Evolutionary conservation across 441 rosid species (phyloP), one percentile per base, ranked within the genome.

Genomic region (Capsella rubella): DNA sequence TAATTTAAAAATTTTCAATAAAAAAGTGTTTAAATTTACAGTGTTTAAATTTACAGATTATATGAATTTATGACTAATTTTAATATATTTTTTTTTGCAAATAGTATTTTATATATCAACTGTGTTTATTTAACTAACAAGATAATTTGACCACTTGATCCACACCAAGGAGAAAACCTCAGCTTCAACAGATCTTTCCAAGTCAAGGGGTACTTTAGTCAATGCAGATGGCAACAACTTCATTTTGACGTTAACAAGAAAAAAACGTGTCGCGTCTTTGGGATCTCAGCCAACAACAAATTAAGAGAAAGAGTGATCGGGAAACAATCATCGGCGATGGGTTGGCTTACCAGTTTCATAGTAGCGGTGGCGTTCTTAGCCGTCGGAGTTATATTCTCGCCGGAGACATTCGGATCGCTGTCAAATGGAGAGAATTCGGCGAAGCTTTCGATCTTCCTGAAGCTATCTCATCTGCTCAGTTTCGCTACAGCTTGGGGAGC

Each of bases 401-500:
- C 98, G 76, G 96, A 93, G 77, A 86, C 85, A 0, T 90, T 93
- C 46, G 95, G 93, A 75, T 88, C 98, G 5, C 71, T 79, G 21
- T 78, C 89, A 9, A 82, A 72, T 8, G 79, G 80, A 37, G 74
- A 64, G 70, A 61, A 47, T 40, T 68, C 90, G 8, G 77, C 74
- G 25, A 87, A 79, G 67, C 51, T 90, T 37, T 76, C 82, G 49
- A 79, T 85, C 15, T 74, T 79, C 74, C 79, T 91, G 66, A 94
- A 87, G 84, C 84, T 94, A 52, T 87, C 92, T 75, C 97, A 94
- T 81, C 85, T 91, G 40, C 95, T 94, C 49, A 72, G 90, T 82
- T 91, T 94, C 80, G 77, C 98, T 80, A 90, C 96, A 43, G 90
- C 97, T 57, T 94, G 91, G 86, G 98, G 98, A 10, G 84, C 98